These are phyloP conservation scores for Heliamphora exappendiculata DNA, from an alignment of 148 eudicot species.

Conservation along the genomic window DNA sequence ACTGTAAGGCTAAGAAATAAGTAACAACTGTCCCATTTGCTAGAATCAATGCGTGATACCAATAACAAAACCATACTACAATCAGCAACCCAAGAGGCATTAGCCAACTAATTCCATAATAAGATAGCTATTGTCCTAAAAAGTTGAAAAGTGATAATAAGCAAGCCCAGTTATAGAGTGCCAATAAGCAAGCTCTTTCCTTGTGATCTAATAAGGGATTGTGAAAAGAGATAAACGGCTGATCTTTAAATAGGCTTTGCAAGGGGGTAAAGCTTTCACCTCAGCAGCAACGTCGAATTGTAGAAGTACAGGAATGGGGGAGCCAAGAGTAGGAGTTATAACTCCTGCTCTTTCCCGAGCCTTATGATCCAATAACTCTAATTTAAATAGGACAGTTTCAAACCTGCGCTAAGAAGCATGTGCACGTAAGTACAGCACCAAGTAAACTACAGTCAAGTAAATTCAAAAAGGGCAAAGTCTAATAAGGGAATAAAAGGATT, in stretches of 20 bases:
- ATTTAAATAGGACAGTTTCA: slow-evolving; percentile 62
- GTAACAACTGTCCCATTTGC: neutral
- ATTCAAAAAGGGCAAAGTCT: neutral
- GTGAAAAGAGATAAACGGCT: too few relatives aligned
- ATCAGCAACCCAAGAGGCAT: neutral
- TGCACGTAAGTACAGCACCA: slow-evolving; percentile 12
- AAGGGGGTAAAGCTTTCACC: slow-evolving; percentile 30
- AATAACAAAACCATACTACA: neutral
- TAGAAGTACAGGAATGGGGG: slow-evolving; percentile 69
- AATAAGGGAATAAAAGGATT: neutral
- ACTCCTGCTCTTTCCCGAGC: slow-evolving; percentile 94
- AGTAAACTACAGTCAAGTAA: slow-evolving; percentile 4
- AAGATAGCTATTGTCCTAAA: neutral
- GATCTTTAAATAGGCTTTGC: too few relatives aligned
- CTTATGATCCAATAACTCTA: slow-evolving; percentile 87
- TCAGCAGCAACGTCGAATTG: slow-evolving; percentile 77
- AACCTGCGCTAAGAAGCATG: slow-evolving; percentile 43
- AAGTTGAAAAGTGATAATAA: neutral
- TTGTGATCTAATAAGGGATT: neutral
- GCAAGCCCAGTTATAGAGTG: neutral
- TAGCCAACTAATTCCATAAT: neutral
- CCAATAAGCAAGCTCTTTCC: neutral
- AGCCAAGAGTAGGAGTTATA: slow-evolving; percentile 74
- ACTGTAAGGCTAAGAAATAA: neutral
- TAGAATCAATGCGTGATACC: neutral